phyloP scores from a whole-genome alignment of 1,139 yeast genomes.

The Scheffersomyces segobiensis region DNA sequence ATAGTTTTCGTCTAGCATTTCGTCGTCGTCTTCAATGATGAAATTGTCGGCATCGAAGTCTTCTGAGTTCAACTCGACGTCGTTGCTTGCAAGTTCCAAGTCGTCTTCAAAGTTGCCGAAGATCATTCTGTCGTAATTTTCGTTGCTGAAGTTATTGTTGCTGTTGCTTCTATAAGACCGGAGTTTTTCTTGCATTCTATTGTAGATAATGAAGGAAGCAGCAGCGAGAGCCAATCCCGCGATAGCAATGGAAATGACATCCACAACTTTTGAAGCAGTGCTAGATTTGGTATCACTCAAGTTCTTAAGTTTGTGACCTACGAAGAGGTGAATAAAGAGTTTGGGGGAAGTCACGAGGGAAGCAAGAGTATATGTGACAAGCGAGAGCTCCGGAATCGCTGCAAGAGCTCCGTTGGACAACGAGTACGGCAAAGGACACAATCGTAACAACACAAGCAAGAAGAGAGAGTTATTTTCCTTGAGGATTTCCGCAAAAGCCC shows the following conservation, averaged over 20 bases:
- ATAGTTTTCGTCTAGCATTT: slow-evolving; percentile 8
- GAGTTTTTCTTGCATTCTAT: slow-evolving; percentile 52
- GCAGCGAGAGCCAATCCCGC: slow-evolving; percentile 57
- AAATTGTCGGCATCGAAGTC: slow-evolving; percentile 41
- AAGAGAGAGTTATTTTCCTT: slow-evolving; percentile 63
- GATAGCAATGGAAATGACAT: slow-evolving; percentile 59
- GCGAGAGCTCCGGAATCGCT: slow-evolving; percentile 72
- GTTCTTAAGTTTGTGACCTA: slow-evolving; percentile 74
- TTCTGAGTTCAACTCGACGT: slow-evolving; percentile 33
- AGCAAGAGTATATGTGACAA: slow-evolving; percentile 65
- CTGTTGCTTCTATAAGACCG: slow-evolving; percentile 27
- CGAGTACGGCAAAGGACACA: slow-evolving; percentile 93
- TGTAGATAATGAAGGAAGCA: slow-evolving; percentile 74
- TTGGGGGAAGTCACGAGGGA: slow-evolving; percentile 81
- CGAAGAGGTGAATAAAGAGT: slow-evolving; percentile 69
- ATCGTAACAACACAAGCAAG: slow-evolving; percentile 67
- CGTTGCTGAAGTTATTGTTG: slow-evolving; percentile 10
- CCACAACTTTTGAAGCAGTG: slow-evolving; percentile 54
- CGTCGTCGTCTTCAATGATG: slow-evolving; percentile 32
- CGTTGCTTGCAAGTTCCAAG: slow-evolving; percentile 30
- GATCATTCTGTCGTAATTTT: slow-evolving; percentile 29
- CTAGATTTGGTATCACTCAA: slow-evolving; percentile 62
- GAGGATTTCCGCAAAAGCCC: slow-evolving; percentile 74
- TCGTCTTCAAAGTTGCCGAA: slow-evolving; percentile 44
- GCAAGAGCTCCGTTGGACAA: slow-evolving; percentile 91